Base-by-base conservation (phyloP, 306 rosid genomes). In the Inga leiocalycina region DNA sequence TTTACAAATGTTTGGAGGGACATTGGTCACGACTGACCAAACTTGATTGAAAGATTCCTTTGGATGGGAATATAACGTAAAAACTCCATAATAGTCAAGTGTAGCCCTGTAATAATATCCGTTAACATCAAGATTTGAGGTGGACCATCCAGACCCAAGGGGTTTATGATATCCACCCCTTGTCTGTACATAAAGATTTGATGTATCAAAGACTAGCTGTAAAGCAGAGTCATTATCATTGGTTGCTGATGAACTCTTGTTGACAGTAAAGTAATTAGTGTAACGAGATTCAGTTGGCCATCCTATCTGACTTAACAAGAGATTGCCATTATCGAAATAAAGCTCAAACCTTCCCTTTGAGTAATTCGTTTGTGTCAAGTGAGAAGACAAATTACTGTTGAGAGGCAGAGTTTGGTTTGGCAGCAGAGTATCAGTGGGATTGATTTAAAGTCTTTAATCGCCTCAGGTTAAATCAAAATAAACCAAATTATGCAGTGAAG, bases 401-500 rank as follows among this genome's bases (percentile, higher is more conserved):
- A 2, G 41, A 6, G 15, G 52, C 35, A 91, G 19, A 35, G 57
- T 71, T 59, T 91, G 93, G 43, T 83, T 75, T 5, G 94, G 96
- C 71, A 93, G 84, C 68, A 93, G 82, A 0, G 96, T 91, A 79
- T 91, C 93, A 0, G 98, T 89, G 27, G 93, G 93, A n/a, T n/a
- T n/a, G n/a, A n/a, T n/a, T n/a, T n/a, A n/a, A n/a, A n/a, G n/a
- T n/a, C n/a, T n/a, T n/a, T n/a, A n/a, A n/a, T n/a, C n/a, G n/a
- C n/a, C n/a, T n/a, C n/a, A n/a, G n/a, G n/a, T n/a, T n/a, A n/a
- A n/a, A n/a, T n/a, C n/a, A n/a, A n/a, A n/a, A n/a, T n/a, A n/a
- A n/a, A n/a, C n/a, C n/a, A n/a, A n/a, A n/a, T n/a, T n/a, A n/a
- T n/a, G n/a, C n/a, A n/a, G n/a, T n/a, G n/a, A n/a, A n/a, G n/a